These are phyloP conservation scores for Heritiera fomes DNA, from an alignment of 345 rosid genomes.

Conservation along the genomic window DNA sequence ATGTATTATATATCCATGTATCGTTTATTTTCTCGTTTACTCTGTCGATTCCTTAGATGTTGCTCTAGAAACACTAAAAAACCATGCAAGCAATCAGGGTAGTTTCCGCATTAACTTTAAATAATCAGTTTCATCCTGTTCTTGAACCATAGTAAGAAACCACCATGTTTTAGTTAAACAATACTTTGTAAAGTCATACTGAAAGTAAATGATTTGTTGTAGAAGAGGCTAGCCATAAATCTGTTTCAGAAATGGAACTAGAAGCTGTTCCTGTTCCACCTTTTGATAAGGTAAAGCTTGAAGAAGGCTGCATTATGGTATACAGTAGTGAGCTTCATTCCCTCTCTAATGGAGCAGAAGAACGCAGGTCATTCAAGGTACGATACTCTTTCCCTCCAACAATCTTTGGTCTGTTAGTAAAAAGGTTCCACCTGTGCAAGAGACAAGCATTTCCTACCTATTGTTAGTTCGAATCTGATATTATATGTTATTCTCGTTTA, in stretches of 20 bases:
- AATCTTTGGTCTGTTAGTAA: background rate
- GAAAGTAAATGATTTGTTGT: slow-evolving; percentile 10
- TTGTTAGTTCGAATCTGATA: background rate
- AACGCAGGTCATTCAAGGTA: slow-evolving; percentile 29
- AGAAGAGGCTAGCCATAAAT: background rate
- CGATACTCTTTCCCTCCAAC: background rate
- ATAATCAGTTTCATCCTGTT: background rate
- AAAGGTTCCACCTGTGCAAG: background rate
- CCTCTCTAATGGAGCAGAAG: slow-evolving; percentile 13
- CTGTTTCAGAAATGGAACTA: background rate
- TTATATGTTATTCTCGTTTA: background rate
- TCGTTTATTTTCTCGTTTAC: background rate
- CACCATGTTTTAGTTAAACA: background rate
- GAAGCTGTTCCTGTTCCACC: slow-evolving; percentile 13
- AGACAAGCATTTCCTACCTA: background rate
- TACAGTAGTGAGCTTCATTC: slow-evolving; percentile 20
- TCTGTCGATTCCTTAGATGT: background rate
- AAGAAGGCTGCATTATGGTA: slow-evolving; percentile 35
- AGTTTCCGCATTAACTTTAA: background rate
- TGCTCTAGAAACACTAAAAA: background rate
- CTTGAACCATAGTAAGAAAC: background rate
- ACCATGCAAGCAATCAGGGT: background rate
- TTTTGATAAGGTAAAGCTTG: slow-evolving; percentile 19
- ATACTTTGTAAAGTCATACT: background rate
- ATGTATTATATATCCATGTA: background rate